Percentiles rank a stretch among this genome's conserved stretches.
phyloP scores from a whole-genome alignment of 306 rosid species.

The Trichosanthes truncata region DNA sequence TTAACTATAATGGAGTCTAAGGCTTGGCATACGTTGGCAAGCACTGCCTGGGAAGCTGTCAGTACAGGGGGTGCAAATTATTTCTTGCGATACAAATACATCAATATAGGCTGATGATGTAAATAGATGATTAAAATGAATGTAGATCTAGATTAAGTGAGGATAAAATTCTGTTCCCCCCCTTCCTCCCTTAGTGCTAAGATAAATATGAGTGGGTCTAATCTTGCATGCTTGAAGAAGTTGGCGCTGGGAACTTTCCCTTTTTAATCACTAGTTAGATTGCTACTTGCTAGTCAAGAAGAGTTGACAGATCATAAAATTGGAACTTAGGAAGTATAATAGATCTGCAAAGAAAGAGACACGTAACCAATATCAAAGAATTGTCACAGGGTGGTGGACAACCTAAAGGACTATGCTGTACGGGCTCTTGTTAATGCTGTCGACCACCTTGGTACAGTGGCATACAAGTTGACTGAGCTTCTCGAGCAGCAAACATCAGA shows the following conservation, averaged over 20 bases:
- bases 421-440: constrained; percentile 90
- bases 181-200: neutral
- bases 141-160: neutral
- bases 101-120: neutral
- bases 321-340: neutral
- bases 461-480: constrained; percentile 75
- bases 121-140: neutral
- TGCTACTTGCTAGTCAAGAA: neutral
- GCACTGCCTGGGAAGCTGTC: neutral
- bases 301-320: neutral
- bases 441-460: constrained; percentile 98
- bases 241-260: neutral
- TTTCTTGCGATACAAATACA: neutral
- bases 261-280: neutral
- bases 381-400: constrained; percentile 63
- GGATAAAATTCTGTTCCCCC: neutral
- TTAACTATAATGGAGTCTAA: neutral
- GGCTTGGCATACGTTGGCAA: neutral
- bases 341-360: neutral
- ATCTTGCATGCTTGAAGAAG: neutral
- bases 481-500: constrained; percentile 72
- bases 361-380: neutral
- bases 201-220: neutral
- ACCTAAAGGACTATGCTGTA: constrained; percentile 86
- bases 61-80: neutral